A percentile compares a stretch with the other conserved stretches of the same genome.
phyloP scores from a whole-genome alignment of 176 grass and related monocot genomes.

The Triticum turgidum region DNA sequence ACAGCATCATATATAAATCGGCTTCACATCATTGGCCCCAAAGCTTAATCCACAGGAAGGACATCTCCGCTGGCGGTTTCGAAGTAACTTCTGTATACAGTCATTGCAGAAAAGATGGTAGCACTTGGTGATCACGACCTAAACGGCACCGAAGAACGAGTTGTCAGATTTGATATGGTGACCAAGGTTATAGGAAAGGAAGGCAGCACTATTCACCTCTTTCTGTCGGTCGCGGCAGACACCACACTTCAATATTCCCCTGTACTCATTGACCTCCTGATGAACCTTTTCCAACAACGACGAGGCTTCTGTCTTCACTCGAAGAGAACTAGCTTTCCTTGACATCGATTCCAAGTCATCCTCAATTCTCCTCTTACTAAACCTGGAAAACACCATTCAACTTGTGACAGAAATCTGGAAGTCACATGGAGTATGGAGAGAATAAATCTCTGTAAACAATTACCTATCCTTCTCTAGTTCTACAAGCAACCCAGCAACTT shows the following conservation, averaged over 20 bases:
- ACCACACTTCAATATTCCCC: slow-evolving; percentile 83
- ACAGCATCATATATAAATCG: slow-evolving; percentile 73
- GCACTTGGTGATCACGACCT: slow-evolving; percentile 92
- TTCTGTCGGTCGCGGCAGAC: slow-evolving; percentile 68
- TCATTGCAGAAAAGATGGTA: slow-evolving; percentile 92
- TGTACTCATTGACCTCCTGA: slow-evolving; percentile 72
- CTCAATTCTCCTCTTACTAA: slow-evolving; percentile 78
- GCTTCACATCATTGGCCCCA: slow-evolving; percentile 79
- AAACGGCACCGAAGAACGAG: neutral
- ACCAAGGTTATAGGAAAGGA: neutral
- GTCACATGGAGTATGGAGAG: neutral
- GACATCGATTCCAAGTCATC: slow-evolving; percentile 75
- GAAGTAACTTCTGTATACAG: slow-evolving; percentile 63
- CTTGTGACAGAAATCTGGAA: neutral
- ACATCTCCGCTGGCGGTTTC: slow-evolving; percentile 72
- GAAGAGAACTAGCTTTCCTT: slow-evolving; percentile 63
- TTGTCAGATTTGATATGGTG: neutral
- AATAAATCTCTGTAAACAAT: neutral
- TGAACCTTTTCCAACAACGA: slow-evolving; percentile 65
- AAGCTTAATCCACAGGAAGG: slow-evolving; percentile 73
- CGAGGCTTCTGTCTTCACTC: slow-evolving; percentile 52
- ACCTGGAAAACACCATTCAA: slow-evolving; percentile 45
- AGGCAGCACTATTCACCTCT: slow-evolving; percentile 52
- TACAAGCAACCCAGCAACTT: slow-evolving; percentile 62
- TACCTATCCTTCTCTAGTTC: slow-evolving; percentile 85